phyloP scores from a whole-genome alignment of 2,329 filamentous ascomycete genomes.

The Colletotrichum theobromicola region DNA sequence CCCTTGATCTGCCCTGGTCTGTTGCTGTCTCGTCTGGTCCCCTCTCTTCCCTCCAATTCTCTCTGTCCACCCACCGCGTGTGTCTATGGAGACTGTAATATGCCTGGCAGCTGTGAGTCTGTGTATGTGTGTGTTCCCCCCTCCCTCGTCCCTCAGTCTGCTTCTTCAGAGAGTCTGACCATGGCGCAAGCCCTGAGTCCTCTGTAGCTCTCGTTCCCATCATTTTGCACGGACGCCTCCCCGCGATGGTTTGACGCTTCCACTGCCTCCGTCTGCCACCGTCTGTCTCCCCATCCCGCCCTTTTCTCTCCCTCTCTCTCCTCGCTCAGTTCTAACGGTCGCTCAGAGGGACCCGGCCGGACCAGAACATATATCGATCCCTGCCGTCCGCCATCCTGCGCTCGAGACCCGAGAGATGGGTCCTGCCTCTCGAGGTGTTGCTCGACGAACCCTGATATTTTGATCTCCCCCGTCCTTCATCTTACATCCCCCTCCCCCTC shows the following conservation, averaged over 20 bases:
- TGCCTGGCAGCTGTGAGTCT: neutral
- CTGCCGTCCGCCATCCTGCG: neutral
- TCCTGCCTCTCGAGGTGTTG: neutral
- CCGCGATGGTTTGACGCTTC: conserved; percentile 22
- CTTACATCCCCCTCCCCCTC: neutral
- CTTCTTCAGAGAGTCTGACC: neutral
- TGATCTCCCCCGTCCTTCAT: neutral
- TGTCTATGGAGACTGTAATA: neutral
- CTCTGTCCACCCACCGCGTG: neutral
- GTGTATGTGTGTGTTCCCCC: neutral
- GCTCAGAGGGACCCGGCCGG: neutral
- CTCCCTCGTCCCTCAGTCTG: neutral
- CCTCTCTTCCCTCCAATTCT: neutral
- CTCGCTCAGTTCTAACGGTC: conserved; percentile 5
- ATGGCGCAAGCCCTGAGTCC: conserved; percentile 6
- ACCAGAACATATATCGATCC: conserved; percentile 14
- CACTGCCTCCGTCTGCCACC: neutral
- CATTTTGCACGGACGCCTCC: conserved; percentile 20
- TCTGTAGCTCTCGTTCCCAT: conserved; percentile 4
- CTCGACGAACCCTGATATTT: conserved; percentile 6
- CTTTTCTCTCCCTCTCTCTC: neutral
- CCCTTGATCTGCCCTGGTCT: conserved; percentile 5
- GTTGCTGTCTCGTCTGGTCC: neutral
- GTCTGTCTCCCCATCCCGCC: conserved; percentile 15
- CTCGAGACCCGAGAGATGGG: neutral